phyloP scores from a whole-genome alignment of 495 filamentous ascomycete species.

The Neurospora sp. region DNA sequence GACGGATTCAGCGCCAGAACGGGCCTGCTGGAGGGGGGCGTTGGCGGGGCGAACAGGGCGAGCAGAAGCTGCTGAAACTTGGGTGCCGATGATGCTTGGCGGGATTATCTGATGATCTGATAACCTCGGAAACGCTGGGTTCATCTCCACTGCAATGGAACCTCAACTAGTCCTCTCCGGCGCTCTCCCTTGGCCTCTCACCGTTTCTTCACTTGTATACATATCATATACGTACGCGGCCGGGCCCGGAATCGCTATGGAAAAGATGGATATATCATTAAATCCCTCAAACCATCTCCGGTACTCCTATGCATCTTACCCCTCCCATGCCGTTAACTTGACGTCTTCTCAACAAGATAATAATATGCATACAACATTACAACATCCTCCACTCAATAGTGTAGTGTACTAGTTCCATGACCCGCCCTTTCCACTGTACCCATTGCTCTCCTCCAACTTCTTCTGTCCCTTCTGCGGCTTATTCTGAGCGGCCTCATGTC shows the following conservation, averaged over 20 bases:
- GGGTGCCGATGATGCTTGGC: not conserved
- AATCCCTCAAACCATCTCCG: not conserved
- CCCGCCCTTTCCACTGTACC: slow-evolving; percentile 21
- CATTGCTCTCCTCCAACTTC: slow-evolving; percentile 20
- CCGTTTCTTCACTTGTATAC: not conserved
- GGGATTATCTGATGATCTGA: not conserved
- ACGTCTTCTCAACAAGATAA: not conserved
- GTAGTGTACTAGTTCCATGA: slow-evolving; percentile 12
- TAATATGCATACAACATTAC: not conserved
- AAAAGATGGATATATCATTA: not conserved
- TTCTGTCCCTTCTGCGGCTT: slow-evolving; percentile 37
- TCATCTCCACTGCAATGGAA: not conserved
- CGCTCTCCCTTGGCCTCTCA: not conserved
- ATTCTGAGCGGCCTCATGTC: slow-evolving; percentile 91
- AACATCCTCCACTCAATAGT: not conserved
- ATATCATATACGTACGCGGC: not conserved
- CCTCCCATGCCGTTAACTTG: not conserved
- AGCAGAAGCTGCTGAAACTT: not conserved
- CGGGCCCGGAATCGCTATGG: not conserved
- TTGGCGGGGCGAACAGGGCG: not conserved
- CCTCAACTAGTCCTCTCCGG: not conserved
- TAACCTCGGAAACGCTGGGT: not conserved
- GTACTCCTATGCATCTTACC: not conserved
- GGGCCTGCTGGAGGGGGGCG: not conserved
- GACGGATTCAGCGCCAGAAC: not conserved